Base-by-base conservation (phyloP, 192 early-diverging fungal species). In the Funneliformis mosseae region DNA sequence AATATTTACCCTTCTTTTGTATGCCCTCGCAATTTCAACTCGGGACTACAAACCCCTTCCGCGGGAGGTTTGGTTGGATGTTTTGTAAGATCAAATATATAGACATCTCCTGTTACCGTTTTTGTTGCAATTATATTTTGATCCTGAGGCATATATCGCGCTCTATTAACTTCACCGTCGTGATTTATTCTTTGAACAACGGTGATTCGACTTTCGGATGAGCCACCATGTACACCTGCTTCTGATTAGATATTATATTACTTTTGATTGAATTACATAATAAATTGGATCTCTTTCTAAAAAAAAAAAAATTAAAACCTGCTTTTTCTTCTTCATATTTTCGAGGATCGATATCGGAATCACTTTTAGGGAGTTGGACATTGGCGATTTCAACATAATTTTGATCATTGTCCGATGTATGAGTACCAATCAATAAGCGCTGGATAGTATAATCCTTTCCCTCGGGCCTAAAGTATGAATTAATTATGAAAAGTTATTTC, bases 311-410 rank as follows among this genome's bases (percentile, higher is more conserved):
- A 25, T 59, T 43, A 39, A 39, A 89, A 93, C 92, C 93, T 76
- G 89, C 91, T 61, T 89, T 90, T 55, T 95, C 94, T 21, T 93
- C 91, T 79, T 95, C 93, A 73, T 88, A 92, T 83, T 94, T 84
- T 71, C 77, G 81, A 69, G 81, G 82, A 81, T 94, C 92, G 5
- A 87, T 75, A 39, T 84, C 82, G 28, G 85, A 87, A 77, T 92
- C 89, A 46, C 90, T 92, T 39, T 88, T 90, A 6, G 95, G 96
- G 60, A 97, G 88, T 77, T 97, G 95, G 71, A 98, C 95, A 67
- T 93, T 89, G 6, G 94, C 96, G 73, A 99, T 96, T 81, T 98
- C 95, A n/a, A 99, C 85, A 83, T 98, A 97, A 87, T 99, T 99
- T 46, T 94, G 94, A 84, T 97, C 97, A 68, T 94, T 93, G 82